phyloP scores from a whole-genome alignment of 1,284 basidiomycete genomes.

The Sporisorium exsertum region DNA sequence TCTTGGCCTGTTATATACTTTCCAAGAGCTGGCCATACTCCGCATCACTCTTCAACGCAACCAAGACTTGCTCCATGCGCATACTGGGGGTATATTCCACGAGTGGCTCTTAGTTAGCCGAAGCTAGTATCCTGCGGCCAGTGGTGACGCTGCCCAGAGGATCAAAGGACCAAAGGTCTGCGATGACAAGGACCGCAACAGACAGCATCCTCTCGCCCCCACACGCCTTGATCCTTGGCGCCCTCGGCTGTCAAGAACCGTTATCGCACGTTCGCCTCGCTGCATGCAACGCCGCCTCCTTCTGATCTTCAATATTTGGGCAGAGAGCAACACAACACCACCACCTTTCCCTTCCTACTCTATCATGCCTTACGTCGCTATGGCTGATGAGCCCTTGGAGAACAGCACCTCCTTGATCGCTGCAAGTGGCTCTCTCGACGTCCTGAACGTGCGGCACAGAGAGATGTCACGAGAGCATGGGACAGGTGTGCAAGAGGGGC shows the following conservation, averaged over 20 bases:
- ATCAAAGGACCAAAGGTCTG: background rate
- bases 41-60: background rate
- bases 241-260: constrained; percentile 30
- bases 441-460: background rate
- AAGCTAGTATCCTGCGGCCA: background rate
- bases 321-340: too few species aligned
- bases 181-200: constrained; percentile 5
- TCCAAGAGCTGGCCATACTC: background rate
- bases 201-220: background rate
- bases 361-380: too few species aligned
- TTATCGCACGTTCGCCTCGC: constrained; percentile 45
- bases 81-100: too few species aligned
- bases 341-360: background rate
- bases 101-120: background rate
- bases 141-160: background rate
- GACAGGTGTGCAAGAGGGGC: background rate
- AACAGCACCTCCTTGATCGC: too few species aligned
- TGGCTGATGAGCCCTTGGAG: too few species aligned
- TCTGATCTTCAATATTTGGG: constrained; percentile 11
- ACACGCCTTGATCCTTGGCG: constrained; percentile 29
- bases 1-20: constrained; percentile 12
- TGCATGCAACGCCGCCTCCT: constrained; percentile 6
- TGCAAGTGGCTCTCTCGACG: background rate
- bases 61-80: too few species aligned
- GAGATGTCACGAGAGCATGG: background rate